Evolutionary conservation across 352 stramenopile species (phyloP).

Genomic region (Pythium volutum): DNA sequence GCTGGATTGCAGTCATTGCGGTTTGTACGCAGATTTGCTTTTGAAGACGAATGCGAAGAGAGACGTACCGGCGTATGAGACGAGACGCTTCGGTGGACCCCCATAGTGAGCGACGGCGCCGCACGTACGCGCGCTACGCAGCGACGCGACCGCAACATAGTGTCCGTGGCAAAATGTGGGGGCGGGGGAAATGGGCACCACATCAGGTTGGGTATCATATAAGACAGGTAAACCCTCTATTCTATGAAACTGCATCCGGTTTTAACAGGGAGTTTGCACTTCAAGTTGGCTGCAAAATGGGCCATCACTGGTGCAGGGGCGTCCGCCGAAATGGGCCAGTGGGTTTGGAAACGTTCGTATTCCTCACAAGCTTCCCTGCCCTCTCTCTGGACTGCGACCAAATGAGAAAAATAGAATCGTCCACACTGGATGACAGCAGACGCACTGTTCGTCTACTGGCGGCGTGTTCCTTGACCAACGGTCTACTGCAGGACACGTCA

Average conservation of each 20-base stretch:
- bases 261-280: not conserved
- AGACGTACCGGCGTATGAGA: not conserved
- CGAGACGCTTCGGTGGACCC: not conserved
- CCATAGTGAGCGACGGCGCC: not conserved
- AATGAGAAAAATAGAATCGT: no score
- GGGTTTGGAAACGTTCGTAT: no score
- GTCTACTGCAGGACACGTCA: no score
- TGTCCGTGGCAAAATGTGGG: not conserved
- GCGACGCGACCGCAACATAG: slow-evolving; percentile 5
- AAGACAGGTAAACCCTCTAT: not conserved
- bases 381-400: no score
- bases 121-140: not conserved
- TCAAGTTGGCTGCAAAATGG: not conserved
- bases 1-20: not conserved
- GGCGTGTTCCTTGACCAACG: no score
- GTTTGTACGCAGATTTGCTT: no score
- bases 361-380: no score
- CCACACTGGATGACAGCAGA: no score
- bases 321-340: no score
- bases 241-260: not conserved
- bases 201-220: not conserved
- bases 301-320: no score
- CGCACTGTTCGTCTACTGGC: no score
- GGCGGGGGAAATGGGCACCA: not conserved
- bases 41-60: no score